Percentiles rank a stretch among this genome's conserved stretches.
Conservation (phyloP, 139 green algal genomes). For the Monoraphidium neglectum region DNA sequence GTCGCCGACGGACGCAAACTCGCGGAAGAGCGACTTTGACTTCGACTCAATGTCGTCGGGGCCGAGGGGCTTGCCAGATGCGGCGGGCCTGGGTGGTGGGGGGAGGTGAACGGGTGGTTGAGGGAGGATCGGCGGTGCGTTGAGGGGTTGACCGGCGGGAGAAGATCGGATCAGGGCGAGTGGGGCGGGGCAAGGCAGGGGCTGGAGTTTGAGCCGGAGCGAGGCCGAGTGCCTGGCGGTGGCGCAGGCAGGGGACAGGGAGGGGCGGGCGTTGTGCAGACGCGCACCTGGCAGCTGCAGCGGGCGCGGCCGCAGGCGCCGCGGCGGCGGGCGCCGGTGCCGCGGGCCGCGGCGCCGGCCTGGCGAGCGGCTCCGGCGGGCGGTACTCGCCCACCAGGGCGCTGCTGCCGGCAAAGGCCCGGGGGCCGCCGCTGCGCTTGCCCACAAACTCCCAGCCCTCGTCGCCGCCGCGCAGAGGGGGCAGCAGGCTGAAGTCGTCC, state of each 20-base stretch:
- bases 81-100: no score
- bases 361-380: slow-evolving; percentile 20
- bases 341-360: slow-evolving; percentile 6
- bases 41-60: slow-evolving; percentile 47
- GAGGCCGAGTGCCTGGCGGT: no score
- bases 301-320: not conserved
- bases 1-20: slow-evolving; percentile 53
- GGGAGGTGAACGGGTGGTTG: no score
- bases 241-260: no score
- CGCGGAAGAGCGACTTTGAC: slow-evolving; percentile 43
- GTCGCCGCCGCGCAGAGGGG: slow-evolving; percentile 42
- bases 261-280: no score
- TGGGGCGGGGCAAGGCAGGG: no score
- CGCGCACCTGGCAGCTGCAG: slow-evolving; percentile 6
- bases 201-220: no score
- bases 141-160: no score
- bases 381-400: slow-evolving; percentile 57
- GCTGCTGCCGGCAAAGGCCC: slow-evolving; percentile 22
- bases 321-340: slow-evolving; percentile 9
- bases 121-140: no score
- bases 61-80: slow-evolving; percentile 31
- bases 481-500: slow-evolving; percentile 54
- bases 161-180: no score
- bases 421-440: not conserved
- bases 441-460: slow-evolving; percentile 48